phyloP scores from a whole-genome alignment of 23 red algal species.

The Agarophyton chilense region DNA sequence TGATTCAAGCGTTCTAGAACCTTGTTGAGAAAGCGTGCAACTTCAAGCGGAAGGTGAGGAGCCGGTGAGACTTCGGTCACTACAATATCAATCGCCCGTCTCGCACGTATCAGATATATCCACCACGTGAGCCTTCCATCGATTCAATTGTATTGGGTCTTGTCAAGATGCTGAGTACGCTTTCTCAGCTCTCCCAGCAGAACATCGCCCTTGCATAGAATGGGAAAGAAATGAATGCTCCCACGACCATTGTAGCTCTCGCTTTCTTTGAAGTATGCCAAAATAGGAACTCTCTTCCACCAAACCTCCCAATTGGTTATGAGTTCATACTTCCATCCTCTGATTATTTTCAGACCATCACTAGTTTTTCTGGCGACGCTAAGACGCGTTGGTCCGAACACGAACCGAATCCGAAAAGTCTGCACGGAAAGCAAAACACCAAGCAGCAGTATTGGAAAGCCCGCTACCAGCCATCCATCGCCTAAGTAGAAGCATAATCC shows the following conservation, averaged over 20 bases:
- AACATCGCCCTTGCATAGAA: slow-evolving; percentile 60
- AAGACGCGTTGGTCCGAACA: slow-evolving; percentile 68
- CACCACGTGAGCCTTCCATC: background rate
- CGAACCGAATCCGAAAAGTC: slow-evolving; percentile 55
- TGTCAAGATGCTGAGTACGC: slow-evolving; percentile 62
- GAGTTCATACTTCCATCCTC: slow-evolving; percentile 68
- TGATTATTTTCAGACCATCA: slow-evolving; percentile 39
- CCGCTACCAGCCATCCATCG: slow-evolving; percentile 27
- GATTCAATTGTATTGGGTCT: slow-evolving; percentile 40
- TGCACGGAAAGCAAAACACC: slow-evolving; percentile 66
- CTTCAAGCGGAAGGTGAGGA: background rate
- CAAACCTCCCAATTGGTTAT: slow-evolving; percentile 86
- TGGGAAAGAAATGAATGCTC: slow-evolving; percentile 87
- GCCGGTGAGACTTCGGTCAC: background rate
- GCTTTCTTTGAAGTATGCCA: slow-evolving; percentile 80
- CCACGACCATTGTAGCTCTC: slow-evolving; percentile 88
- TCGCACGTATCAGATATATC: background rate
- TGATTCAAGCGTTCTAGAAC: background rate
- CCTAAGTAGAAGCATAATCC: slow-evolving; percentile 42
- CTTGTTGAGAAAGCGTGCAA: background rate
- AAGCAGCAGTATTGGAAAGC: slow-evolving; percentile 54
- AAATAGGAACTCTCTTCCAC: slow-evolving; percentile 66
- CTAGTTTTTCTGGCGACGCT: slow-evolving; percentile 44
- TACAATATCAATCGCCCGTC: background rate
- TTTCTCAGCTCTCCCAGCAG: slow-evolving; percentile 43